These are phyloP conservation scores for Aspergillus latus DNA, from an alignment of 2,329 filamentous ascomycete genomes.

Conservation along the genomic window DNA sequence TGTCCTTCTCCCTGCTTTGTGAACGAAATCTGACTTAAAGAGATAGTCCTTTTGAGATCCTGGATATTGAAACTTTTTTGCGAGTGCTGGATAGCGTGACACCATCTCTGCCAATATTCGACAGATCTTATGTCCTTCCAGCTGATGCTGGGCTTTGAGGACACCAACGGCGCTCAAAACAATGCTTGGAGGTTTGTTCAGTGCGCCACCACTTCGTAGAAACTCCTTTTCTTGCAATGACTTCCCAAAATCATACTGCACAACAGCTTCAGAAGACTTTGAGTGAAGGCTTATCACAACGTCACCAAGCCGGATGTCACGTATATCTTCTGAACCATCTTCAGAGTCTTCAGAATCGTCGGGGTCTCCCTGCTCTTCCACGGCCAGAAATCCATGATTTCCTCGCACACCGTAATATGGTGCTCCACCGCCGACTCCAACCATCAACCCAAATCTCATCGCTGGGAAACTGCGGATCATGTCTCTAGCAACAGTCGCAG, in stretches of 20 bases:
- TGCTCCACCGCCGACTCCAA: conserved; percentile 26
- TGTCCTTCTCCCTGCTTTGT: too few relatives aligned
- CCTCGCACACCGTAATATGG: conserved; percentile 1
- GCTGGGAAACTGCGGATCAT: conserved; percentile 22
- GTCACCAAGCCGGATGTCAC: conserved; percentile 1
- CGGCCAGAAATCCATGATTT: too few relatives aligned
- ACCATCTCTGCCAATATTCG: too few relatives aligned
- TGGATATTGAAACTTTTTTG: too few relatives aligned
- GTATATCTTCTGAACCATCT: not conserved
- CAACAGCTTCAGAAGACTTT: not conserved
- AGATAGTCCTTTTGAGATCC: too few relatives aligned
- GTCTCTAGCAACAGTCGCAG: not conserved
- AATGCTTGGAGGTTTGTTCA: conserved; percentile 1
- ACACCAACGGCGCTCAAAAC: not conserved
- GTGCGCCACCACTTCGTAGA: not conserved
- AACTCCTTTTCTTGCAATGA: not conserved
- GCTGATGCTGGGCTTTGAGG: not conserved
- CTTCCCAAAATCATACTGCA: conserved; percentile 2
- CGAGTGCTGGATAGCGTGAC: too few relatives aligned
- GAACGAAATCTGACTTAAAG: too few relatives aligned
- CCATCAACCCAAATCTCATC: conserved; percentile 24
- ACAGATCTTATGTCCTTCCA: not conserved
- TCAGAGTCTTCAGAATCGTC: too few relatives aligned
- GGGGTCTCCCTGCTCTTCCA: too few relatives aligned
- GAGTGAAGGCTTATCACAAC: not conserved